Conservation (phyloP, 495 filamentous ascomycete species). For the Podospora fimiseda region DNA sequence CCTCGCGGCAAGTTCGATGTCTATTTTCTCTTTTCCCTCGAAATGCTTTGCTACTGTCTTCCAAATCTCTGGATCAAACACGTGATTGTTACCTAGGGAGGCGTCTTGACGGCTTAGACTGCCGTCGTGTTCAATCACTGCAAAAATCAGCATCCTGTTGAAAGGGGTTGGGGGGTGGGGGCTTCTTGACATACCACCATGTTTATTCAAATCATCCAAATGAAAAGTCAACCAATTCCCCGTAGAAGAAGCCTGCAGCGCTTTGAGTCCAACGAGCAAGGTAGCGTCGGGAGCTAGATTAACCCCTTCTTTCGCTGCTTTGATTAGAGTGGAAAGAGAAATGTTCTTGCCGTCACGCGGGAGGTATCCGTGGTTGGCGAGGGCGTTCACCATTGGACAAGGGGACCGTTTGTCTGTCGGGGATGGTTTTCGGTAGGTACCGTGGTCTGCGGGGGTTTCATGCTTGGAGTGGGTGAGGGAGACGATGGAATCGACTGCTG, state of each 20-base stretch:
- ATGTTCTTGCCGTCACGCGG: constrained; percentile 43
- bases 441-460: no score
- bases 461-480: no score
- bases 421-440: no score
- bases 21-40: constrained; percentile 13
- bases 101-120: constrained; percentile 21
- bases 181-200: constrained; percentile 10
- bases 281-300: constrained; percentile 21
- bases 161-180: not conserved
- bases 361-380: constrained; percentile 54
- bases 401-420: no score
- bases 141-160: not conserved
- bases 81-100: constrained; percentile 24
- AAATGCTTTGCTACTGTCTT: constrained; percentile 10
- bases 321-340: constrained; percentile 22
- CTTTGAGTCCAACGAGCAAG: constrained; percentile 18
- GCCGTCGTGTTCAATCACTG: constrained; percentile 32
- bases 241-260: constrained; percentile 21
- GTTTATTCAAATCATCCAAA: constrained; percentile 25
- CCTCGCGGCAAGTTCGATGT: constrained; percentile 19
- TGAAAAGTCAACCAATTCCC: constrained; percentile 23
- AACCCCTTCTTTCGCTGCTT: constrained; percentile 19
- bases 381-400: constrained; percentile 50
- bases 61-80: constrained; percentile 25
- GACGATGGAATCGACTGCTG: no score